Conservation (phyloP, 1,284 basidiomycete genomes). For the Singerocomus rubriflavus region DNA sequence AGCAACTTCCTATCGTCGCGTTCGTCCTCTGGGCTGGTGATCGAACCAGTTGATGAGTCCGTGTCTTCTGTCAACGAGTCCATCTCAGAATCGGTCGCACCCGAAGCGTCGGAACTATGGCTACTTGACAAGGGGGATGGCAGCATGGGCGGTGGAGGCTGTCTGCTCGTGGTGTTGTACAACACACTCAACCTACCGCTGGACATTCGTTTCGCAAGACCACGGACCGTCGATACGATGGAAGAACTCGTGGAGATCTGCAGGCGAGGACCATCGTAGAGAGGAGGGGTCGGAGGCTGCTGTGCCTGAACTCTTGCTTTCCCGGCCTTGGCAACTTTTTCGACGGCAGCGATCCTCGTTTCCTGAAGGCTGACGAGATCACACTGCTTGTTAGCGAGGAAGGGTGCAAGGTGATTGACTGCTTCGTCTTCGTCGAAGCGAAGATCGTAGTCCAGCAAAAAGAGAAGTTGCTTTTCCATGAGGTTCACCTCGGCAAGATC, state of each 20-base stretch:
- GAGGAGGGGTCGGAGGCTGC: constrained; percentile 42
- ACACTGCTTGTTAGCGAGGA: constrained; percentile 41
- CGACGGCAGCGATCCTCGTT: constrained; percentile 53
- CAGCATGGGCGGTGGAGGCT: constrained; percentile 16
- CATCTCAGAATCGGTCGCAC: constrained; percentile 57
- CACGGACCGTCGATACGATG: constrained; percentile 47
- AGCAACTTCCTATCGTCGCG: constrained; percentile 39
- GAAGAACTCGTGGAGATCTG: constrained; percentile 26
- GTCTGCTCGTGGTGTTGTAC: constrained; percentile 15
- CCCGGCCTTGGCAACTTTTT: constrained; percentile 54
- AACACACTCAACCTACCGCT: constrained; percentile 32
- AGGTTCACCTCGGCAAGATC: constrained; percentile 81
- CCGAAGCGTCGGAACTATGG: constrained; percentile 41
- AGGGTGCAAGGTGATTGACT: constrained; percentile 57
- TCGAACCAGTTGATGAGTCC: constrained; percentile 56
- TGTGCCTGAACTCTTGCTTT: constrained; percentile 53
- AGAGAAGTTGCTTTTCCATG: constrained; percentile 95
- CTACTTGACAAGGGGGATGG: constrained; percentile 40
- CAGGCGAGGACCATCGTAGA: constrained; percentile 33
- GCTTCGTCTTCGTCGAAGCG: constrained; percentile 81
- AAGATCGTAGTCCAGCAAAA: constrained; percentile 86
- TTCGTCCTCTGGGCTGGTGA: constrained; percentile 50
- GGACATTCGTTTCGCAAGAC: constrained; percentile 54
- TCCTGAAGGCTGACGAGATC: constrained; percentile 36
- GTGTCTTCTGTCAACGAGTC: constrained; percentile 62